phyloP scores from a whole-genome alignment of 2,329 filamentous ascomycete genomes.

The Fusarium buharicum region DNA sequence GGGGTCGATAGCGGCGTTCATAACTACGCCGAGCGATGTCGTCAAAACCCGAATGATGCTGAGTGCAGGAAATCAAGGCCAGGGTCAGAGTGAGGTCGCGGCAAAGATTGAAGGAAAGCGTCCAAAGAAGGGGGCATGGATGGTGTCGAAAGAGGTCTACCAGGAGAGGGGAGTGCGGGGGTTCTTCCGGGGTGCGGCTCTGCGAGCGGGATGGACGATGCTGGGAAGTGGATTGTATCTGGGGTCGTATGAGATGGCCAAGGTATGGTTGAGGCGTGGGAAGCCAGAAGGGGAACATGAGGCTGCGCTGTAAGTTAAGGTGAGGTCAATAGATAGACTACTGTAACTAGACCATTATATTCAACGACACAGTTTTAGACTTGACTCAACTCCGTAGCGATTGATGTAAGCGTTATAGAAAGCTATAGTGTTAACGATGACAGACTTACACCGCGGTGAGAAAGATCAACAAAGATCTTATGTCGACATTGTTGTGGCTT shows the following conservation, averaged over 20 bases:
- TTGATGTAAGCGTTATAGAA: not conserved
- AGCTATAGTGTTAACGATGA: not conserved
- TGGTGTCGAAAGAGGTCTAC: constrained; percentile 73
- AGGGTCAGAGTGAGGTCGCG: constrained; percentile 18
- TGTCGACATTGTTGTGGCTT: constrained; percentile 46
- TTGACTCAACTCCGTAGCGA: not conserved
- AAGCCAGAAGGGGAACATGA: constrained; percentile 57
- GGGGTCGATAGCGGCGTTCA: constrained; percentile 76
- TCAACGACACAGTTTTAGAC: not conserved
- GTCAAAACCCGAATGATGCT: constrained; percentile 93
- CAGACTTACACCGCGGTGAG: constrained; percentile 16
- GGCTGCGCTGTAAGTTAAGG: constrained; percentile 33
- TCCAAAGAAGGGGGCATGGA: constrained; percentile 59
- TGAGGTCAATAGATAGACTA: not conserved
- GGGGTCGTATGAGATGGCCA: constrained; percentile 84
- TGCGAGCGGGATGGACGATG: constrained; percentile 84
- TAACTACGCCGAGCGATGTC: constrained; percentile 92
- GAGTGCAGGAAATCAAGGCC: constrained; percentile 56
- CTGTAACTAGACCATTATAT: constrained; percentile 3
- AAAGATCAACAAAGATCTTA: constrained; percentile 30
- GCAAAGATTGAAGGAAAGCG: constrained; percentile 43
- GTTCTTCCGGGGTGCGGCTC: constrained; percentile 78
- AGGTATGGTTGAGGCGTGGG: constrained; percentile 66
- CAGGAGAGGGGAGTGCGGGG: constrained; percentile 75
- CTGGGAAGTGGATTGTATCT: constrained; percentile 86